These are phyloP conservation scores for Ostreobium quekettii DNA, from an alignment of 139 green algal genomes.

Conservation along the genomic window DNA sequence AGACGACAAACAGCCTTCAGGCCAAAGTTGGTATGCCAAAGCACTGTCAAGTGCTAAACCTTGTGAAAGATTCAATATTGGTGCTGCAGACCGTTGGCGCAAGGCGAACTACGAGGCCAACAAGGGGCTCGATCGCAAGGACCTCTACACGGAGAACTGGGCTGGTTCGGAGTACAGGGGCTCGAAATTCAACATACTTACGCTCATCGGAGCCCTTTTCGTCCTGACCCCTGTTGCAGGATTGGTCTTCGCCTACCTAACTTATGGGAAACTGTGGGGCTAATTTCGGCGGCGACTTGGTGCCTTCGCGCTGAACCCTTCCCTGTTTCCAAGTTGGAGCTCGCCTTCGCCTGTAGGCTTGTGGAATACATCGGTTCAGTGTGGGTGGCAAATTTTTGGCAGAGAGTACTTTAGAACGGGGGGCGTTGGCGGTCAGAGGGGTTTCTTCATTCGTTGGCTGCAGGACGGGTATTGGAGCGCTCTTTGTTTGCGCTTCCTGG, in stretches of 20 bases:
- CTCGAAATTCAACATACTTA: slow-evolving; percentile 27
- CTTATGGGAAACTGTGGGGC: slow-evolving; percentile 53
- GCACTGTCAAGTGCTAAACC: no score
- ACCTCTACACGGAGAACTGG: slow-evolving; percentile 62
- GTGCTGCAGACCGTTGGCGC: slow-evolving; percentile 35
- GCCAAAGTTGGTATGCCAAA: no score
- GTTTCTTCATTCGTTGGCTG: no score
- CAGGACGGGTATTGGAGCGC: no score
- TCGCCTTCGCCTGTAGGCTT: not conserved
- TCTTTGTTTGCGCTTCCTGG: no score
- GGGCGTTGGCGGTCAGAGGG: no score
- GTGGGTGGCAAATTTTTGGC: no score
- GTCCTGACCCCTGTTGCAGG: slow-evolving; percentile 43
- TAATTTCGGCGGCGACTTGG: slow-evolving; percentile 19
- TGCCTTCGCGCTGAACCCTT: not conserved
- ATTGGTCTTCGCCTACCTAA: slow-evolving; percentile 49
- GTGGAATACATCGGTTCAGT: no score
- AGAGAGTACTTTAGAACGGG: no score
- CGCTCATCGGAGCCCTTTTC: slow-evolving; percentile 24
- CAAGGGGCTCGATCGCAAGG: slow-evolving; percentile 48
- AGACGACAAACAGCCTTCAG: no score
- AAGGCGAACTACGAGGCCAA: slow-evolving; percentile 41
- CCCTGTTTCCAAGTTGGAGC: not conserved
- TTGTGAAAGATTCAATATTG: no score
- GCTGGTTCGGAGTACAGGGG: slow-evolving; percentile 24